Base-by-base conservation (phyloP, 2,329 filamentous ascomycete species). In the Chaetothyriales sp. region DNA sequence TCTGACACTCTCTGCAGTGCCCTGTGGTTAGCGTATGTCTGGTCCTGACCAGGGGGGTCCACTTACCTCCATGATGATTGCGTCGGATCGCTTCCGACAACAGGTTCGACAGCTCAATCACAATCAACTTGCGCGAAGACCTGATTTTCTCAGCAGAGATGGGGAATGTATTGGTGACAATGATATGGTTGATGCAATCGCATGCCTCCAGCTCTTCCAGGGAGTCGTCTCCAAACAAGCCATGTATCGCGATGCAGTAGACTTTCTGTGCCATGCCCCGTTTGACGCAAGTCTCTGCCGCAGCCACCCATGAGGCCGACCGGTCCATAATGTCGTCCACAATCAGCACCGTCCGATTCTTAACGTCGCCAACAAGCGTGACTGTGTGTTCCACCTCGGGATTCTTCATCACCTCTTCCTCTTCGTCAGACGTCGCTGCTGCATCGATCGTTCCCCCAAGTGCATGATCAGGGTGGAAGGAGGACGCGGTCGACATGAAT, bases 291-390 rank as follows among this genome's bases (percentile, higher is more conserved):
- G 58, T 58, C 72, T 98, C 92, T 10, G 92, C 92, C 5, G 92
- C 92, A 5, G 90, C 90, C 59, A 98, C 93, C 92, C 92, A 98
- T 5, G 87, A 95, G 12, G 84, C 86, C 8, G 88, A 82, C 71
- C 95, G 95, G 70, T 98, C 92, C 63, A 98, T 95, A 85, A 98
- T 96, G 66, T 98, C 92, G 65, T 98, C 92, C 47, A 98, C 85
- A 54, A 98, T 88, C 64, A 98, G 84, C 49, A 96, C 92, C 0
- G 86, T 83, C 52, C 86, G 80, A 64, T 86, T 81, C 63, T 81
- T 84, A 53, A 98, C 92, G 61, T 96, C 86, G 54, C 92, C 92
- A 12, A 98, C 92, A n/a, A 98, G 75, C 0, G 92, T 98, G 61
- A 98, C 93, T 73, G 90, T 95, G 63, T 89, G 88, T 70, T 98